Evolutionary conservation across 2,329 filamentous ascomycete genomes (phyloP).

Genomic region (Fusarium sarcochroum): DNA sequence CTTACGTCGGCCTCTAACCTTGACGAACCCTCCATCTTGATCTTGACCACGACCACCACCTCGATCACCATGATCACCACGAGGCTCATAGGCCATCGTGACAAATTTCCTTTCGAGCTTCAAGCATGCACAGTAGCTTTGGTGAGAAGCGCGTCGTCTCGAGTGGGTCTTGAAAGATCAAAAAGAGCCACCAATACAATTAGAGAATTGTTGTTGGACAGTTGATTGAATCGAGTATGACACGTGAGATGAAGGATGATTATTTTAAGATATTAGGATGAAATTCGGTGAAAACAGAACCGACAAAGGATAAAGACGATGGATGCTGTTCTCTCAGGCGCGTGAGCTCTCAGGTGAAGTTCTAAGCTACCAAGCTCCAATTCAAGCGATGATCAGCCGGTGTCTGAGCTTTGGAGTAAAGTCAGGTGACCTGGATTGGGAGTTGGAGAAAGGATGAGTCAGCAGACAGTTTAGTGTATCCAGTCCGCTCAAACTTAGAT

Average conservation of each 20-base stretch:
- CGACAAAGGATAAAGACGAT: slow-evolving; percentile 30
- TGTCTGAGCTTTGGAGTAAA: slow-evolving; percentile 1
- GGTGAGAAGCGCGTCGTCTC: slow-evolving; percentile 40
- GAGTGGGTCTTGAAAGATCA: slow-evolving; percentile 27
- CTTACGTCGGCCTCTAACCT: slow-evolving; percentile 67
- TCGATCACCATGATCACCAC: slow-evolving; percentile 62
- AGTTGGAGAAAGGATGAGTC: slow-evolving; percentile 26
- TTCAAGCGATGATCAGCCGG: slow-evolving; percentile 43
- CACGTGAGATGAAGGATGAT: neutral
- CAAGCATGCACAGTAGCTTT: slow-evolving; percentile 45
- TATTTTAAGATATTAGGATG: neutral
- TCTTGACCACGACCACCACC: slow-evolving; percentile 56
- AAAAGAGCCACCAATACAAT: slow-evolving; percentile 6
- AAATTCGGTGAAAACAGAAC: neutral
- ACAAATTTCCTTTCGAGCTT: slow-evolving; percentile 40
- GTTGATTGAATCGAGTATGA: neutral
- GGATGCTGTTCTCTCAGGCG: slow-evolving; percentile 27
- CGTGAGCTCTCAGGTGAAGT: slow-evolving; percentile 40
- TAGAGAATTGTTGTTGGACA: neutral
- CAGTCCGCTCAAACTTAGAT: slow-evolving; percentile 13
- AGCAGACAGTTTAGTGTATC: slow-evolving; percentile 3
- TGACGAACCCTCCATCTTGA: slow-evolving; percentile 62
- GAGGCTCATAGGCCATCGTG: slow-evolving; percentile 68
- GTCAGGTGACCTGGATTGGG: slow-evolving; percentile 20
- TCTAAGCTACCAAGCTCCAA: slow-evolving; percentile 25